Evolutionary conservation across 1,284 basidiomycete species (phyloP).

Genomic region (Golubevia pallescens): DNA sequence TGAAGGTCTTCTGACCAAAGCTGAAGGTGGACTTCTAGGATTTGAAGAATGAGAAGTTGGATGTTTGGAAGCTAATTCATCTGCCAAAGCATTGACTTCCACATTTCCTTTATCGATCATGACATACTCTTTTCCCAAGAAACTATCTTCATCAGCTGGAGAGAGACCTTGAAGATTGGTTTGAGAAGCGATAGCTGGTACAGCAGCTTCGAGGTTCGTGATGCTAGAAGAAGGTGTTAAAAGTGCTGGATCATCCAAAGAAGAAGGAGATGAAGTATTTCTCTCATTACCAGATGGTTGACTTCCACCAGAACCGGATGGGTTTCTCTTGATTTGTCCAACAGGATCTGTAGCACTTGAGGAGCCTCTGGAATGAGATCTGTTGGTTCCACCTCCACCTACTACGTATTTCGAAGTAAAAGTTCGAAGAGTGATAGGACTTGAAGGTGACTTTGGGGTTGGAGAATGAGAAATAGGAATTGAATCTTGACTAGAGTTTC

Average conservation of each 20-base stretch:
- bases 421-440: constrained; percentile 17
- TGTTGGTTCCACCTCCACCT: constrained; percentile 8
- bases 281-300: background rate
- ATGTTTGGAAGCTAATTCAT: constrained; percentile 32
- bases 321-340: background rate
- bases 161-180: background rate
- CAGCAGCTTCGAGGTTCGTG: too few relatives aligned
- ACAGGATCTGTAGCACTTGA: background rate
- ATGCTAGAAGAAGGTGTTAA: background rate
- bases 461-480: background rate
- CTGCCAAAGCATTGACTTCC: constrained; percentile 47
- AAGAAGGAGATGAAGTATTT: background rate
- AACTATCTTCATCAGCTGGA: background rate
- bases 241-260: background rate
- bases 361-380: too few relatives aligned
- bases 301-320: background rate
- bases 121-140: constrained; percentile 44
- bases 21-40: too few relatives aligned
- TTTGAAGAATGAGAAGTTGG: too few relatives aligned
- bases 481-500: background rate
- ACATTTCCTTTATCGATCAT: constrained; percentile 53
- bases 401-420: constrained; percentile 33
- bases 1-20: too few relatives aligned
- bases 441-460: constrained; percentile 4
- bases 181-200: background rate